phyloP scores from a whole-genome alignment of 2,329 filamentous ascomycete species.

The Pseudogymnoascus sp. region DNA sequence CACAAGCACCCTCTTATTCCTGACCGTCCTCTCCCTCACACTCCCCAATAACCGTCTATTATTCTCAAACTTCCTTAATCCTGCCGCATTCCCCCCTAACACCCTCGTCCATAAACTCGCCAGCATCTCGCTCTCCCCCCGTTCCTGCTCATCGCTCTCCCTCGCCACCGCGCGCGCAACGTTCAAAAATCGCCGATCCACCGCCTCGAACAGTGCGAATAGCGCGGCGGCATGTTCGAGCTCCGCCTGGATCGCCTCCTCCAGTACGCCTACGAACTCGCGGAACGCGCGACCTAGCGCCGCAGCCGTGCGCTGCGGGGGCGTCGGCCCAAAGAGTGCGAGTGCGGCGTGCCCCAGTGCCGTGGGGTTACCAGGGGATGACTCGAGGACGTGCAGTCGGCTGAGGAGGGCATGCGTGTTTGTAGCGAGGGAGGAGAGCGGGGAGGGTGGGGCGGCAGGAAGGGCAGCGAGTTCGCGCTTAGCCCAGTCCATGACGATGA shows the following conservation, averaged over 20 bases:
- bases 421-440: slow-evolving; percentile 66
- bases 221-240: slow-evolving; percentile 71
- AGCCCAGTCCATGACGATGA: slow-evolving; percentile 95
- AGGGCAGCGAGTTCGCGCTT: slow-evolving; percentile 73
- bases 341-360: slow-evolving; percentile 61
- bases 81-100: slow-evolving; percentile 65
- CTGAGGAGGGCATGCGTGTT: slow-evolving; percentile 76
- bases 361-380: slow-evolving; percentile 51
- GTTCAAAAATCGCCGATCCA: slow-evolving; percentile 85
- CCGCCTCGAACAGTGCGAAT: slow-evolving; percentile 83
- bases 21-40: slow-evolving; percentile 74
- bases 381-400: slow-evolving; percentile 54
- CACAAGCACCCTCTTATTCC: slow-evolving; percentile 79
- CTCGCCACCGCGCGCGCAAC: slow-evolving; percentile 77
- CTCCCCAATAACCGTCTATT: slow-evolving; percentile 74
- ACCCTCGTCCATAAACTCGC: slow-evolving; percentile 79
- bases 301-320: slow-evolving; percentile 69
- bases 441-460: slow-evolving; percentile 51
- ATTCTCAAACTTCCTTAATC: slow-evolving; percentile 84
- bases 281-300: slow-evolving; percentile 81
- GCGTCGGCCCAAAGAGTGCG: slow-evolving; percentile 70
- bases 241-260: slow-evolving; percentile 82
- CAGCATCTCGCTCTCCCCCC: slow-evolving; percentile 71
- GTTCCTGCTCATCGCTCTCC: slow-evolving; percentile 74
- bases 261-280: slow-evolving; percentile 78